A percentile compares a stretch with the other conserved stretches of the same genome.
These are phyloP conservation scores for Phialophora expanda DNA, from an alignment of 2,329 filamentous ascomycete genomes.

Conservation along the genomic window DNA sequence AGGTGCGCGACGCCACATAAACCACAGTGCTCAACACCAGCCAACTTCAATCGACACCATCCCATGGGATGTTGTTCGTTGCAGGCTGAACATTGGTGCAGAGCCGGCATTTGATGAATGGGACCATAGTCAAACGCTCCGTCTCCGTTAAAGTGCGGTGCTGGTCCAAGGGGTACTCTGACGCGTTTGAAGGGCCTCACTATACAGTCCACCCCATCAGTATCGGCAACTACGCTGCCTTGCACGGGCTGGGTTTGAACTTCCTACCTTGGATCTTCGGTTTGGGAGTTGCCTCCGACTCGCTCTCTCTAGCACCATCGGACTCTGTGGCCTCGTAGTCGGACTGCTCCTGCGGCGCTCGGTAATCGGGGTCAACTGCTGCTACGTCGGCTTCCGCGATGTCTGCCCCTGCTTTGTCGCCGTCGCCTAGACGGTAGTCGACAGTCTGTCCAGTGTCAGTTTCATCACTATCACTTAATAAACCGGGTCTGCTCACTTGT, in stretches of 20 bases:
- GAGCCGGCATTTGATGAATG: conserved; percentile 30
- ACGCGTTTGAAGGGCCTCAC: conserved; percentile 50
- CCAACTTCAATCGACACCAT: conserved; percentile 65
- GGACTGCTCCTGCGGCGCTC: conserved; percentile 58
- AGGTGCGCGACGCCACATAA: conserved; percentile 69
- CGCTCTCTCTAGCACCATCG: conserved; percentile 40
- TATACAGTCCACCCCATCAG: conserved; percentile 29
- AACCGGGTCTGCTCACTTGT: conserved; percentile 48
- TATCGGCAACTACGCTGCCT: conserved; percentile 20
- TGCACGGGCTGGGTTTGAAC: conserved; percentile 5
- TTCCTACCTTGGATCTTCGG: conserved; percentile 33
- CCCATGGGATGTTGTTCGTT: conserved; percentile 59
- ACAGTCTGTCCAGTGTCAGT: conserved; percentile 32
- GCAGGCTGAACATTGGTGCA: conserved; percentile 60
- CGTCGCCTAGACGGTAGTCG: conserved; percentile 35
- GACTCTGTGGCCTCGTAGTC: conserved; percentile 44
- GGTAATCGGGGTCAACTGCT: conserved; percentile 39
- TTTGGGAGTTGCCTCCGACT: conserved; percentile 34
- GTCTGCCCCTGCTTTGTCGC: conserved; percentile 14
- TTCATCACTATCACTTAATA: background rate
- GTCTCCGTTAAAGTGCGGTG: conserved; percentile 39
- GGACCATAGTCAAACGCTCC: conserved; percentile 30
- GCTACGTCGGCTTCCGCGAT: background rate
- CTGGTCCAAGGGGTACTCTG: conserved; percentile 39
- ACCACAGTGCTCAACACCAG: conserved; percentile 65